These are phyloP conservation scores for Alopecurus myosuroides DNA, from an alignment of 176 grass and related monocot species.

Conservation along the genomic window DNA sequence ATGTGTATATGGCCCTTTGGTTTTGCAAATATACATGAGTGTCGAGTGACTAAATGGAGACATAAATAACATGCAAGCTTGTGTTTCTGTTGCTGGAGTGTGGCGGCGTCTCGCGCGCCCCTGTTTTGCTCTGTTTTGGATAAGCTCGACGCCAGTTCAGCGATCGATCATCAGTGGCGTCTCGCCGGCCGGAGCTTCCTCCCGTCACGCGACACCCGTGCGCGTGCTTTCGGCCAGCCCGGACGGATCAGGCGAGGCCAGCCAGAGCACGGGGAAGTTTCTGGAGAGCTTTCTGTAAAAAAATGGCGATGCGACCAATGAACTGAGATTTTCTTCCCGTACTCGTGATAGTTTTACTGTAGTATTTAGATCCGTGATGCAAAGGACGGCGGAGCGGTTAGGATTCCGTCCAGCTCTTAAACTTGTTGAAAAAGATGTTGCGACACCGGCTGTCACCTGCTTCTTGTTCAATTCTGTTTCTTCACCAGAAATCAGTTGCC, in stretches of 20 bases:
- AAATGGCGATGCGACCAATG: not conserved
- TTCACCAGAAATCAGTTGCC: not conserved
- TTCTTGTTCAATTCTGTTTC: not conserved
- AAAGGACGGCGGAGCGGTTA: not conserved
- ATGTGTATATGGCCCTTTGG: not conserved
- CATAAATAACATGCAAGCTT: not conserved
- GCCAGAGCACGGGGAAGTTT: not conserved
- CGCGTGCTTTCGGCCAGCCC: not conserved
- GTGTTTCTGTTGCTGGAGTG: not conserved
- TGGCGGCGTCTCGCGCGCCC: not conserved
- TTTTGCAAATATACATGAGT: not conserved
- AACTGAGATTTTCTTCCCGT: not conserved
- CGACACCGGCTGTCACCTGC: not conserved
- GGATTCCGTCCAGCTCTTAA: not conserved
- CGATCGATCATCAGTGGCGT: not conserved
- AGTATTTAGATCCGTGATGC: not conserved
- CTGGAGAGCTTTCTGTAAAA: not conserved
- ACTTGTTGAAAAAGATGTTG: not conserved
- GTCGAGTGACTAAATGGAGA: not conserved
- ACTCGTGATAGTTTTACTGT: not conserved
- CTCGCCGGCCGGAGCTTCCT: not conserved
- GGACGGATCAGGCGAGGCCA: not conserved
- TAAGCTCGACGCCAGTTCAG: not conserved
- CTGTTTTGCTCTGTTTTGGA: not conserved
- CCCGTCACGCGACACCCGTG: conserved; percentile 31